Conservation (phyloP, 441 rosid genomes). For the Isatis lusitanica region DNA sequence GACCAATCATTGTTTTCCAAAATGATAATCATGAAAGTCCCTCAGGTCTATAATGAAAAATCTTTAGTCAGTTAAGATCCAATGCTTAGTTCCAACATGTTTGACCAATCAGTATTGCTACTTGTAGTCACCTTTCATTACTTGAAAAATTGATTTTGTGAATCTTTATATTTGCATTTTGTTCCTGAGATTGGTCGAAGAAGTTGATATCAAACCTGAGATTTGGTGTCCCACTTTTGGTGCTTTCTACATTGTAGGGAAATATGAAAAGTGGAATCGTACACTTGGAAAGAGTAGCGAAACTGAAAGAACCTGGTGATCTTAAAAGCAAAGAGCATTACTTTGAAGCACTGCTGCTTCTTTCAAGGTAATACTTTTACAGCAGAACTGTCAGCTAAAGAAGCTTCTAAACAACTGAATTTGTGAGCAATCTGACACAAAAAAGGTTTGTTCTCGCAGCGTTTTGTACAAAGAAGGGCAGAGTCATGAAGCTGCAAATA, state of each 20-base stretch:
- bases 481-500: constrained; percentile 66
- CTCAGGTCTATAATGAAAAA: background rate
- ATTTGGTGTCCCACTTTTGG: background rate
- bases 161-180: background rate
- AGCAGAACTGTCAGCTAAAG: background rate
- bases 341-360: constrained; percentile 61
- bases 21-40: background rate
- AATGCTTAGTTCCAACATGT: background rate
- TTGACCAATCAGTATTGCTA: too few relatives aligned
- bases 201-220: background rate
- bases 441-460: constrained; percentile 39
- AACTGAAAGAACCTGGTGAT: constrained; percentile 69
- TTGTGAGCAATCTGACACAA: background rate
- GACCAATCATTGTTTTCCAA: background rate
- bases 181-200: background rate
- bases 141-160: background rate
- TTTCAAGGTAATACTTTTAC: constrained; percentile 58
- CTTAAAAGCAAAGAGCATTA: constrained; percentile 67
- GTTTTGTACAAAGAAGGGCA: constrained; percentile 58
- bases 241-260: constrained; percentile 45
- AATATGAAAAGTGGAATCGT: constrained; percentile 55
- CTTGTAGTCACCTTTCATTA: background rate
- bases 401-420: background rate
- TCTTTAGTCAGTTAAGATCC: background rate
- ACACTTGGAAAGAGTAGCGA: constrained; percentile 77